phyloP scores from a whole-genome alignment of 1,284 basidiomycete genomes.

The Marasmius fiardii region DNA sequence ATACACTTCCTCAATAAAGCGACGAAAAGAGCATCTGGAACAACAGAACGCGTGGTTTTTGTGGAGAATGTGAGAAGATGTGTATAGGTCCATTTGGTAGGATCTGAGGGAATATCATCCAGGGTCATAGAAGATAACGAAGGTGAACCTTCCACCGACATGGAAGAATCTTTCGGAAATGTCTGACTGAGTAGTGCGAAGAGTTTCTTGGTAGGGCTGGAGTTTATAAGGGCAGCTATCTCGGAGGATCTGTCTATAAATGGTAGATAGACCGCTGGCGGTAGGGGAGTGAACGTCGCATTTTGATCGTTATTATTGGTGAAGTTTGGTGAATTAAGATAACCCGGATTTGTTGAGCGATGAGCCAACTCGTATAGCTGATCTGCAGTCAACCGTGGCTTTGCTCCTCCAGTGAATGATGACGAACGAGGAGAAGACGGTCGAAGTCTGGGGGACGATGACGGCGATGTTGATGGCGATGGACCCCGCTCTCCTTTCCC shows the following conservation, averaged over 20 bases:
- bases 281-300: slow-evolving; percentile 66
- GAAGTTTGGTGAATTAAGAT: slow-evolving; percentile 17
- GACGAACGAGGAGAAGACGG: slow-evolving; percentile 36
- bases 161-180: slow-evolving; percentile 37
- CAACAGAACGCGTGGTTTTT: slow-evolving; percentile 52
- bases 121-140: slow-evolving; percentile 9
- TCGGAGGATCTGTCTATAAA: slow-evolving; percentile 73
- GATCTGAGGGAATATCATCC: slow-evolving; percentile 35
- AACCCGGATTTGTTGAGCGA: slow-evolving; percentile 46
- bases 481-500: slow-evolving; percentile 8
- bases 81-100: slow-evolving; percentile 53
- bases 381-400: slow-evolving; percentile 56
- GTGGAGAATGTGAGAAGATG: slow-evolving; percentile 63
- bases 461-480: slow-evolving; percentile 25
- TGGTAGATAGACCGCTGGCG: slow-evolving; percentile 67
- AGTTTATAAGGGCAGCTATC: slow-evolving; percentile 57
- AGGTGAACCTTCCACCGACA: slow-evolving; percentile 18
- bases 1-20: slow-evolving; percentile 63
- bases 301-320: slow-evolving; percentile 20
- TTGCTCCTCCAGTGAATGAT: slow-evolving; percentile 8
- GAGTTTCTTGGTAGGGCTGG: slow-evolving; percentile 60
- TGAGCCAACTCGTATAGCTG: slow-evolving; percentile 67
- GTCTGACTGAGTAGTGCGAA: slow-evolving; percentile 70
- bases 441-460: slow-evolving; percentile 43
- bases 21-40: slow-evolving; percentile 63